Percentiles rank a stretch among this genome's conserved stretches.
Evolutionary conservation across 2,329 filamentous ascomycete genomes (phyloP).

Genomic region (Trichoderma sp.): DNA sequence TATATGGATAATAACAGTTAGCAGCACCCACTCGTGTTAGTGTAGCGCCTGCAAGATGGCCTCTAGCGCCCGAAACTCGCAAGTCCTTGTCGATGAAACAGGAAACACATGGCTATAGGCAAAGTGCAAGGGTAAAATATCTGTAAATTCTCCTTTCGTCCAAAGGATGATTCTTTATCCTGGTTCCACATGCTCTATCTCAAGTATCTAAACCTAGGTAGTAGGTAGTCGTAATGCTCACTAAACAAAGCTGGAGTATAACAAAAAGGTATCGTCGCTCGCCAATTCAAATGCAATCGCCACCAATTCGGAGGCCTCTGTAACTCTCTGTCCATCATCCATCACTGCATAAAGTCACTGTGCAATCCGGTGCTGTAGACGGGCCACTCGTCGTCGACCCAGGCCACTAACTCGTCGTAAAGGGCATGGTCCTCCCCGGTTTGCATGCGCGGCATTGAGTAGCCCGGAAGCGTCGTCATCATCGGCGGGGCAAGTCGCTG

Average conservation of each 20-base stretch:
- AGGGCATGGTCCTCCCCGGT: conserved; percentile 37
- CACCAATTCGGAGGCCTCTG: background rate
- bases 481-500: conserved; percentile 29
- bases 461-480: conserved; percentile 34
- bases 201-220: too few relatives aligned
- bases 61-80: background rate
- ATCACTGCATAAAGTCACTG: conserved; percentile 14
- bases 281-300: background rate
- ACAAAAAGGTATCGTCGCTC: background rate
- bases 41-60: background rate
- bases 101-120: background rate
- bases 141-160: background rate
- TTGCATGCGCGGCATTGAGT: conserved; percentile 33
- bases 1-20: too few relatives aligned
- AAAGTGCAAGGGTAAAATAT: background rate
- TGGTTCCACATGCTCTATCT: background rate
- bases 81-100: background rate
- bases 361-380: conserved; percentile 34
- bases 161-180: background rate
- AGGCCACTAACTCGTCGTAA: conserved; percentile 41
- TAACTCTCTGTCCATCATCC: background rate
- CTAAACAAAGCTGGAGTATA: background rate
- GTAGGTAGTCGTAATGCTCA: background rate
- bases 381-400: conserved; percentile 43
- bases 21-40: background rate